Percentiles rank a stretch among this genome's conserved stretches.
These are phyloP conservation scores for Rhodomyrtus psidioides DNA, from an alignment of 441 rosid species.

Conservation along the genomic window DNA sequence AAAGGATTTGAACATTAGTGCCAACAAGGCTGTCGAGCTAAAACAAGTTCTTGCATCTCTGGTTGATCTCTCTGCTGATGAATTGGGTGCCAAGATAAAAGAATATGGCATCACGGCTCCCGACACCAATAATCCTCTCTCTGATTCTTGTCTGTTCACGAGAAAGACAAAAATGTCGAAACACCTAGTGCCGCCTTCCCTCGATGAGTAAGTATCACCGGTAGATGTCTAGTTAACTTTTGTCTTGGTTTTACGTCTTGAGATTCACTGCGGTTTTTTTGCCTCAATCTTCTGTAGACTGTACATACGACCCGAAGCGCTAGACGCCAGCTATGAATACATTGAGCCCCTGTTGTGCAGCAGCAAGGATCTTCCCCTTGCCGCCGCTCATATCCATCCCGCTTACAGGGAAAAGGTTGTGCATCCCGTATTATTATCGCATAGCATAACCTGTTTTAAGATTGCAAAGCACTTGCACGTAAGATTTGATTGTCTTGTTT, in stretches of 20 bases:
- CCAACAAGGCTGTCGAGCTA: conserved; percentile 54
- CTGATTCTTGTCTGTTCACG: conserved; percentile 57
- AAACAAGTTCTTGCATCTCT: conserved; percentile 47
- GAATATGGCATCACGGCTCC: conserved; percentile 65
- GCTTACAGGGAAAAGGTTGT: conserved; percentile 61
- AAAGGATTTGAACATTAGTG: conserved; percentile 42
- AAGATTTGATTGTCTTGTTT: not conserved
- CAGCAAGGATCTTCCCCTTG: conserved; percentile 60
- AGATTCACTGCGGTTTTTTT: too few relatives aligned
- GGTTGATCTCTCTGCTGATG: conserved; percentile 65
- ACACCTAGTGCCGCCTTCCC: conserved; percentile 42
- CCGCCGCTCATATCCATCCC: conserved; percentile 71
- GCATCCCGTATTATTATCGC: not conserved
- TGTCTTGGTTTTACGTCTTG: too few relatives aligned
- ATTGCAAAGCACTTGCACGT: too few relatives aligned
- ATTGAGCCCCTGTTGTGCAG: conserved; percentile 16
- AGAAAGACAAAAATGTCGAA: too few relatives aligned
- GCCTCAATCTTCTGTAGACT: conserved; percentile 18
- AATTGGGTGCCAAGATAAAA: conserved; percentile 68
- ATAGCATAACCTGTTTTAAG: not conserved
- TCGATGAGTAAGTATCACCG: conserved; percentile 35
- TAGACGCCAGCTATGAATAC: too few relatives aligned
- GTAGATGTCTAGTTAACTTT: too few relatives aligned
- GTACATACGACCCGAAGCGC: conserved; percentile 77
- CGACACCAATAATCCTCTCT: conserved; percentile 54